Evolutionary conservation across 352 stramenopile genomes (phyloP), one percentile per base, ranked within the genome.

Genomic region (Bremia lactucae): DNA sequence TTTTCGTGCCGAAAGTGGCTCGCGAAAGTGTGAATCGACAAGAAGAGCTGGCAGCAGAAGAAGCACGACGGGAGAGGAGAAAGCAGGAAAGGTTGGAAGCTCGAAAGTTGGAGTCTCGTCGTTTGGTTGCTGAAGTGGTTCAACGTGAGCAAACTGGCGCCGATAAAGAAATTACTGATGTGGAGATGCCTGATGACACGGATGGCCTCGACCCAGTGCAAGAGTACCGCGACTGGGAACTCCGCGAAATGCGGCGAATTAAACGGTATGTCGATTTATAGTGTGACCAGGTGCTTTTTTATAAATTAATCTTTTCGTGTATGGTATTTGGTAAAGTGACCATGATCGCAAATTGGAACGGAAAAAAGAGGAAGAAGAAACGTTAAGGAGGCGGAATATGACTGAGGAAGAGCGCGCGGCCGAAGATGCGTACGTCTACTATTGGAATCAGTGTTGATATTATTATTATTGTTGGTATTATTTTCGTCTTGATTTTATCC

Each of bases 391-490:
- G 25, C 78, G 86, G n/a, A 89, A 91, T 29, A 74, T 99, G 75
- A 98, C 95, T 21, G 91, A 98, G 45, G 95, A 97, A 52, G 93
- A 98, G 63, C 75, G 92, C 6, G 59, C 80, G 7, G 59, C 77
- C 16, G 93, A 99, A 58, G 94, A 98, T 53, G 71, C 68, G 57
- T 87, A 56, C 11, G 77, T 70, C 41, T 36, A 15, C n/a, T 20
- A 4, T 21, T 34, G n/a, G n/a, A n/a, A n/a, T n/a, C n/a, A 36
- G 29, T 36, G 11, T 18, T 8, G 18, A 25, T 9, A 38, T 38
- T 24, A 11, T 3, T 15, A 39, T 3, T 20, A 7, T 5, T 23
- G 26, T 31, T 39, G 15, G 49, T 13, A 45, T 21, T 13, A 28
- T 9, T 14, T 47, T 4, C 14, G 22, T 52, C 31, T 6, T 18